Conservation (phyloP, 1,284 basidiomycete genomes). For the Puccinia novopanici region DNA sequence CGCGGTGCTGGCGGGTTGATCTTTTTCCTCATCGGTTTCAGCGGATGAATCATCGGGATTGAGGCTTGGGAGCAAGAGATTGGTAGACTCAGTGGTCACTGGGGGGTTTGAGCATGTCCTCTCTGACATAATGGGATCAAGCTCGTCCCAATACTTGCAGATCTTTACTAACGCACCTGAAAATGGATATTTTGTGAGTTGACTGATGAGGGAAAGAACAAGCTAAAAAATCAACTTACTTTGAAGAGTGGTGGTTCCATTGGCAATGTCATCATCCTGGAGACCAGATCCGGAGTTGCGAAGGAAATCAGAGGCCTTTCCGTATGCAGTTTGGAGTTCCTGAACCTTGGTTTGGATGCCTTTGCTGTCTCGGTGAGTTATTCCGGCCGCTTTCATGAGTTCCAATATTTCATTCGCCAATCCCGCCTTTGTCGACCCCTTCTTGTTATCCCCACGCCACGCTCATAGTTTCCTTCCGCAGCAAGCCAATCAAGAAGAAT, state of each 20-base stretch:
- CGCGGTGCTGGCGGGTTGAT: too few species aligned
- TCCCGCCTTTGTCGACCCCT: not conserved
- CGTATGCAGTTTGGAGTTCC: not conserved
- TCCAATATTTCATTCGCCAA: not conserved
- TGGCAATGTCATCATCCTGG: not conserved
- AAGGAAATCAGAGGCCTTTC: not conserved
- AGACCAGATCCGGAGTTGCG: not conserved
- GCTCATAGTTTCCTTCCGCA: not conserved
- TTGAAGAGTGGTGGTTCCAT: not conserved
- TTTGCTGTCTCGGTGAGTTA: not conserved
- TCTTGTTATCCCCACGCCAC: too few species aligned
- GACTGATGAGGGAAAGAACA: not conserved
- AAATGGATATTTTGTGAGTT: too few species aligned
- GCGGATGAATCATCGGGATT: too few species aligned
- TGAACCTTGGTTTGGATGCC: conserved; percentile 1
- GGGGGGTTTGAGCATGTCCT: not conserved
- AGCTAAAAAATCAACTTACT: not conserved
- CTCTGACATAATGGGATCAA: not conserved
- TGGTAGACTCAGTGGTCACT: not conserved
- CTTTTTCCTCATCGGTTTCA: too few species aligned
- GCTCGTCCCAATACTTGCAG: conserved; percentile 10
- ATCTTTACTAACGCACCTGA: too few species aligned
- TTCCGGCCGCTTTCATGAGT: too few species aligned
- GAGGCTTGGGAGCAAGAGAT: too few species aligned
- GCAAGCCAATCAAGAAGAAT: too few species aligned